Conservation (phyloP, 1,284 basidiomycete species). For the Apiotrichum gamsii region DNA sequence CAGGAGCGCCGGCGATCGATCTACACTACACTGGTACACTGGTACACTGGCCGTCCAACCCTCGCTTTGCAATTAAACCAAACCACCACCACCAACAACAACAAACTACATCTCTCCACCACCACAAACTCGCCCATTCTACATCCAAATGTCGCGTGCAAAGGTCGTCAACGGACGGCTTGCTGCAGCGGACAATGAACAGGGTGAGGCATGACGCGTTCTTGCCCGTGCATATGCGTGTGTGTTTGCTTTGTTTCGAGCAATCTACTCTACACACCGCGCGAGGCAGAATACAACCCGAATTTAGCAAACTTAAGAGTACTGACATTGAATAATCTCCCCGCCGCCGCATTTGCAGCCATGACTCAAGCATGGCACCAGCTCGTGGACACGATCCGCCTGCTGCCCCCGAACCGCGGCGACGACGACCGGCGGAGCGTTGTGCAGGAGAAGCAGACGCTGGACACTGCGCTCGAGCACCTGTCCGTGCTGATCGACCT, state of each 20-base stretch:
- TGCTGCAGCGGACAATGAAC: constrained; percentile 10
- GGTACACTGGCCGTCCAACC: too few species aligned
- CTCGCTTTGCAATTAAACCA: too few species aligned
- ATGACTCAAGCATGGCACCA: constrained; percentile 39
- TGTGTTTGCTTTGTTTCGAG: not conserved
- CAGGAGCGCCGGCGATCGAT: too few species aligned
- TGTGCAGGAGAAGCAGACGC: constrained; percentile 22
- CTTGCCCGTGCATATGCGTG: not conserved
- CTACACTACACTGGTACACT: too few species aligned
- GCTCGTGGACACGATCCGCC: constrained; percentile 37
- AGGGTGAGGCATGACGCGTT: constrained; percentile 5
- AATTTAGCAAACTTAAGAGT: too few species aligned
- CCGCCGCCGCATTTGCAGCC: constrained; percentile 10
- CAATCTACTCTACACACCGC: not conserved
- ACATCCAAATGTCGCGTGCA: constrained; percentile 6
- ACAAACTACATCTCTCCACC: too few species aligned
- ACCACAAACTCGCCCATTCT: too few species aligned
- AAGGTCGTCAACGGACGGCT: constrained; percentile 8
- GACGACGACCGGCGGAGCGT: constrained; percentile 10
- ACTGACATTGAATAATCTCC: not conserved
- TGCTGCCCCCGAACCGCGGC: constrained; percentile 22
- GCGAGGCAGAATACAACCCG: too few species aligned
- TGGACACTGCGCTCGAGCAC: constrained; percentile 39
- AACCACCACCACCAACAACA: too few species aligned
- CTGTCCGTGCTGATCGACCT: constrained; percentile 29